A percentile compares a stretch with the other conserved stretches of the same genome.
phyloP scores from a whole-genome alignment of 805 yeast species.

The Kazachstania taianensis region DNA sequence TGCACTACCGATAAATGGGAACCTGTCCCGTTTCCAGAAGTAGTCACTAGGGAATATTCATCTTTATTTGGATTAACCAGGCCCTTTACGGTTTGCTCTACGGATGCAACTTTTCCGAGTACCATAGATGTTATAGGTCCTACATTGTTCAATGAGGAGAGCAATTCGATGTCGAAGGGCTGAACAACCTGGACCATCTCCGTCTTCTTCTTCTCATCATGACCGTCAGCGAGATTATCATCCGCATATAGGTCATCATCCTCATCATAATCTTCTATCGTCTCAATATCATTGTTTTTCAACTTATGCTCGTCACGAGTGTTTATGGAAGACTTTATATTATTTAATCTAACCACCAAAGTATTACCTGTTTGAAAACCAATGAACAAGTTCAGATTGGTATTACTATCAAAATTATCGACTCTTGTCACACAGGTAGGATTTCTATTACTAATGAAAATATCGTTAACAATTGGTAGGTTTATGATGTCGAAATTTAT shows the following conservation, averaged over 20 bases:
- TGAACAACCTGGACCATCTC: constrained; percentile 18
- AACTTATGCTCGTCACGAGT: constrained; percentile 35
- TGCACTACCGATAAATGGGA: constrained; percentile 52
- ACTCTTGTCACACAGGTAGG: constrained; percentile 23
- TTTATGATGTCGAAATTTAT: constrained; percentile 22
- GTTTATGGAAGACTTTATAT: constrained; percentile 21
- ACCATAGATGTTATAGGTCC: constrained; percentile 71
- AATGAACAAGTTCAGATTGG: constrained; percentile 42
- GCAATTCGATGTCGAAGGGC: constrained; percentile 34
- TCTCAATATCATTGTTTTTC: constrained; percentile 14
- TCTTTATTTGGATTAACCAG: constrained; percentile 56
- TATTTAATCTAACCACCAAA: constrained; percentile 32
- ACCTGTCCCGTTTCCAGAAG: constrained; percentile 52
- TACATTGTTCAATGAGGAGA: constrained; percentile 48
- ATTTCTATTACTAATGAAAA: constrained; percentile 17
- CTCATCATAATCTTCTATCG: constrained; percentile 28
- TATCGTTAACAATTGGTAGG: constrained; percentile 25
- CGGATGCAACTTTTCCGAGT: constrained; percentile 45
- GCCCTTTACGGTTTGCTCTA: constrained; percentile 47
- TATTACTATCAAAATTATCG: constrained; percentile 18
- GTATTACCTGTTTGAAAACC: constrained; percentile 55
- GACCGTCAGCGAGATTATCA: constrained; percentile 15
- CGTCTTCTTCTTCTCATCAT: constrained; percentile 9
- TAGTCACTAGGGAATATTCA: constrained; percentile 58
- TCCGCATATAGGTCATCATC: constrained; percentile 25